These are phyloP conservation scores for Heliamphora pulchella DNA, from an alignment of 179 eudicot genomes.

Conservation along the genomic window DNA sequence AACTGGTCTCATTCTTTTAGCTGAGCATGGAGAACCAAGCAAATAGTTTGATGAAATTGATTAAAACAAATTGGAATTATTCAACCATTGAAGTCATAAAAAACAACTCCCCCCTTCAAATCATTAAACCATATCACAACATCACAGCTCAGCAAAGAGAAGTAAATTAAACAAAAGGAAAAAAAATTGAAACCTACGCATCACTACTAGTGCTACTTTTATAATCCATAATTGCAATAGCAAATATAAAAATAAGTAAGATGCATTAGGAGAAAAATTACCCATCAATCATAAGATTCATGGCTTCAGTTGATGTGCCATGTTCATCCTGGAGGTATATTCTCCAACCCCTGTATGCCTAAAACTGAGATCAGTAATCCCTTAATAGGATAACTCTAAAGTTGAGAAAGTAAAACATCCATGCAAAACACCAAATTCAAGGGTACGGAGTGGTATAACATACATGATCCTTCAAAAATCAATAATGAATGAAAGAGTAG, in stretches of 20 bases:
- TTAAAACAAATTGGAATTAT: neutral
- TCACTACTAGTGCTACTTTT: neutral
- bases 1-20: too few relatives aligned
- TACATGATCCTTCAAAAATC: neutral
- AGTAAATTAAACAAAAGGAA: neutral
- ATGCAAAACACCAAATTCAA: neutral
- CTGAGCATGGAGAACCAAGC: neutral
- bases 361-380: neutral
- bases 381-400: neutral
- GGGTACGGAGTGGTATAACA: neutral
- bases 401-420: neutral
- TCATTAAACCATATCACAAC: neutral
- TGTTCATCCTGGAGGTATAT: slow-evolving; percentile 82
- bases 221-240: neutral
- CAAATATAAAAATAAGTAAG: neutral
- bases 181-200: neutral
- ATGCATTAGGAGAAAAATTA: slow-evolving; percentile 17
- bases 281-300: slow-evolving; percentile 60
- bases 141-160: neutral
- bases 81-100: neutral
- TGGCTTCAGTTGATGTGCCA: slow-evolving; percentile 71
- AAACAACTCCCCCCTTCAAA: neutral
- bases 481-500: neutral
- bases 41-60: neutral
- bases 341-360: slow-evolving; percentile 70